Percentiles rank a stretch among this genome's conserved stretches.
Evolutionary conservation across 2,329 filamentous ascomycete species (phyloP).

Genomic region (Mycosphaerella sp.): DNA sequence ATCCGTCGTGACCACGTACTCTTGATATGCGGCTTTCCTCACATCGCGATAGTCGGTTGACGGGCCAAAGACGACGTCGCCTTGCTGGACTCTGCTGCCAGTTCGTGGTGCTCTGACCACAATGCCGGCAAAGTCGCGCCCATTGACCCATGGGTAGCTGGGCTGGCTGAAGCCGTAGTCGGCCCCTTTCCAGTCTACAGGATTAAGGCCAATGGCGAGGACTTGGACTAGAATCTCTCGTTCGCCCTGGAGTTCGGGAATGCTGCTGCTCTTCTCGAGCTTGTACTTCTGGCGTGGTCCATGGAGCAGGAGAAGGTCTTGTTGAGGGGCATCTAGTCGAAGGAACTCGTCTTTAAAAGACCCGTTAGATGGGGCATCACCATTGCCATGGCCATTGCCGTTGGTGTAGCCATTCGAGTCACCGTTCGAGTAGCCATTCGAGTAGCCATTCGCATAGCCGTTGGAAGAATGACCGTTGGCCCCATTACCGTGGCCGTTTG

Average conservation of each 20-base stretch:
- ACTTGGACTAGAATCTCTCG: conserved; percentile 59
- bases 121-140: conserved; percentile 62
- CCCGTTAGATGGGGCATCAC: conserved; percentile 3
- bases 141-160: conserved; percentile 60
- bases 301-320: conserved; percentile 34
- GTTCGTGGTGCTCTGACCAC: conserved; percentile 47
- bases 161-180: conserved; percentile 68
- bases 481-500: conserved; percentile 17
- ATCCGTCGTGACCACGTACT: conserved; percentile 59
- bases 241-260: conserved; percentile 32
- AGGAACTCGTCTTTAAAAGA: conserved; percentile 29
- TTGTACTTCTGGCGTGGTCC: conserved; percentile 34
- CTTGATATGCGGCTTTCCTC: conserved; percentile 65
- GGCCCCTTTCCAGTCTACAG: conserved; percentile 67
- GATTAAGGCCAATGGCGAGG: conserved; percentile 63
- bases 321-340: conserved; percentile 29
- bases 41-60: conserved; percentile 69
- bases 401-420: conserved; percentile 17
- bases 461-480: conserved; percentile 5
- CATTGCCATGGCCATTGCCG: conserved; percentile 16
- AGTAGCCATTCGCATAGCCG: not conserved
- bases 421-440: conserved; percentile 12
- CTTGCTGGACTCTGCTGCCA: conserved; percentile 48
- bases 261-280: conserved; percentile 28
- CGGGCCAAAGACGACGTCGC: conserved; percentile 57